Percentiles rank a stretch among this genome's conserved stretches.
Evolutionary conservation across 2,329 filamentous ascomycete genomes (phyloP).

Genomic region (Colletotrichum theobromicola): DNA sequence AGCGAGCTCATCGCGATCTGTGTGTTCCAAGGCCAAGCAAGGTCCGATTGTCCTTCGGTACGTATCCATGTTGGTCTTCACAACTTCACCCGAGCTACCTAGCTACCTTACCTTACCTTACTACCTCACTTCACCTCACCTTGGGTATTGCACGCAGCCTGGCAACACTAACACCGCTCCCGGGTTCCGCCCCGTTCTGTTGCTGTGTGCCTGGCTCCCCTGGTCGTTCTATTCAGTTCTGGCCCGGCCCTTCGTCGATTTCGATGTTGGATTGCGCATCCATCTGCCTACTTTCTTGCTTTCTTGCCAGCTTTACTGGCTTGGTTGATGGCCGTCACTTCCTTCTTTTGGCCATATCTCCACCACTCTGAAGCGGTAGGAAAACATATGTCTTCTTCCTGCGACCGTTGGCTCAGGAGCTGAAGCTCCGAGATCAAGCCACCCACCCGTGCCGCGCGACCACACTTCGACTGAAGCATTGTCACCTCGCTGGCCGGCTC

Average conservation of each 20-base stretch:
- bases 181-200: not conserved
- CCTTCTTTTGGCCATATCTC: slow-evolving; percentile 1
- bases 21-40: not conserved
- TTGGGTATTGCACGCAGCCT: not conserved
- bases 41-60: not conserved
- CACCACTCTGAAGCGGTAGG: slow-evolving; percentile 2
- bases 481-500: not conserved
- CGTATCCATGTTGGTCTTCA: not conserved
- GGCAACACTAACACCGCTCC: not conserved
- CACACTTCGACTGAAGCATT: not conserved
- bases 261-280: slow-evolving; percentile 5
- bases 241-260: slow-evolving; percentile 2
- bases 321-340: not conserved
- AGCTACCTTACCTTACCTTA: not conserved
- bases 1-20: not conserved
- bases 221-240: slow-evolving; percentile 16
- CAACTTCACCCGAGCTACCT: not conserved
- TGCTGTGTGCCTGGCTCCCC: not conserved
- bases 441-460: not conserved
- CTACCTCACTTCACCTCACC: not conserved
- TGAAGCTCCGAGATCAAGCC: slow-evolving; percentile 11
- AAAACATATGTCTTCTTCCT: slow-evolving; percentile 1
- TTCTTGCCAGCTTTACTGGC: not conserved
- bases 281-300: slow-evolving; percentile 12
- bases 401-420: not conserved